Percentiles rank a stretch among this genome's conserved stretches.
Evolutionary conservation across 1,139 yeast species (phyloP).

Genomic region (Geotrichum fermentans): DNA sequence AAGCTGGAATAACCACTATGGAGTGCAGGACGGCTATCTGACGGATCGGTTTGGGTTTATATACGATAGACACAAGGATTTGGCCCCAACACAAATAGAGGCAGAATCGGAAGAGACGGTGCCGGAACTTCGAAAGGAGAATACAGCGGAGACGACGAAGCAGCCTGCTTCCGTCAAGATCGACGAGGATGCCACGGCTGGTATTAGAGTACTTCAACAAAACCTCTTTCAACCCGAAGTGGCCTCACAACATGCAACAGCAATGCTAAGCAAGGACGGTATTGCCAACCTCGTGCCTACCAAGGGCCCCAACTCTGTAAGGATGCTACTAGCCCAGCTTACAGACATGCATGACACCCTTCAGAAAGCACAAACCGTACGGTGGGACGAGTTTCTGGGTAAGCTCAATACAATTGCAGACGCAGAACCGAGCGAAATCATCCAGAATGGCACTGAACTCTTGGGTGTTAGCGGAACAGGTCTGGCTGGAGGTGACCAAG

Average conservation of each 20-base stretch:
- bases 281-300: neutral
- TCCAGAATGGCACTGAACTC: conserved; percentile 35
- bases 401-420: conserved; percentile 25
- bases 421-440: conserved; percentile 21
- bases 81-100: neutral
- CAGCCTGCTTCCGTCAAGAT: conserved; percentile 7
- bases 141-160: neutral
- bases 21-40: conserved; percentile 30
- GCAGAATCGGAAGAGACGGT: neutral
- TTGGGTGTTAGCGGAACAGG: conserved; percentile 43
- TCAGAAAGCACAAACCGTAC: conserved; percentile 33
- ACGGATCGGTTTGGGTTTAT: conserved; percentile 54
- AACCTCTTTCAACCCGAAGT: conserved; percentile 15
- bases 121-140: neutral
- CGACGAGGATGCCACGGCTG: conserved; percentile 5
- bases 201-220: conserved; percentile 9
- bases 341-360: conserved; percentile 35
- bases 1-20: conserved; percentile 31
- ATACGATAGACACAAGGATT: conserved; percentile 28
- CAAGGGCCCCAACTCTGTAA: conserved; percentile 26
- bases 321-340: conserved; percentile 36
- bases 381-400: conserved; percentile 38
- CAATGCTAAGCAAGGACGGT: conserved; percentile 1
- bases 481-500: conserved; percentile 16
- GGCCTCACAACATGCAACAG: conserved; percentile 16